Evolutionary conservation across 192 early-diverging fungal genomes (phyloP).

Genomic region (Spinellus fusiger): DNA sequence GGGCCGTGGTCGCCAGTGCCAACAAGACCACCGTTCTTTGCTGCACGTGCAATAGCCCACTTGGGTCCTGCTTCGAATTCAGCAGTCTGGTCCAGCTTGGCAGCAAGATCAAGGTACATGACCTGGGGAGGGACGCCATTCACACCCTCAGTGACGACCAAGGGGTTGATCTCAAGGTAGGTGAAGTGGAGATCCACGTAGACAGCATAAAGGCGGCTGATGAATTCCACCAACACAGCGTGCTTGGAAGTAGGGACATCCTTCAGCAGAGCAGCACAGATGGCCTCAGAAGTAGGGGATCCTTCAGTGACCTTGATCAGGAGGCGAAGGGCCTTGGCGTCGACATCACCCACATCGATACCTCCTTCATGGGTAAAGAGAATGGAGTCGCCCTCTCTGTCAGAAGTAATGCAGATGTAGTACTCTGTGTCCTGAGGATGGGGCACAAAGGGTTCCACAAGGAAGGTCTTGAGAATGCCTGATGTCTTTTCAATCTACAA

Average conservation of each 20-base stretch:
- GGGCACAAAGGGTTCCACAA: conserved; percentile 92
- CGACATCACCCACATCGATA: conserved; percentile 97
- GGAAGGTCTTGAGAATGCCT: conserved; percentile 89
- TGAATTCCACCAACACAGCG: conserved; percentile 83
- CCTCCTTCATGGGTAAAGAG: conserved; percentile 98
- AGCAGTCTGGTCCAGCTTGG: conserved; percentile 97
- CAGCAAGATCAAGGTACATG: conserved; percentile 92
- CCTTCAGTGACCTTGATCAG: conserved; percentile 73
- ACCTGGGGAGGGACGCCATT: conserved; percentile 60
- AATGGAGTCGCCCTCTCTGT: conserved; percentile 92
- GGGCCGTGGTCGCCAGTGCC: conserved; percentile 65
- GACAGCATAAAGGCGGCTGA: conserved; percentile 88
- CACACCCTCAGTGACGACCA: conserved; percentile 80
- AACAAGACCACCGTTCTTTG: conserved; percentile 43
- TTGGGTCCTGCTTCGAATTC: conserved; percentile 95
- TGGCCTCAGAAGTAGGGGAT: conserved; percentile 63
- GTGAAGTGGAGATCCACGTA: conserved; percentile 97
- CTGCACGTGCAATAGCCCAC: conserved; percentile 85
- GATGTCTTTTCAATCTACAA: conserved; percentile 72
- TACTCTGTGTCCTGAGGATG: conserved; percentile 91
- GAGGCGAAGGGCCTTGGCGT: conserved; percentile 89
- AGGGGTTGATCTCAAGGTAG: conserved; percentile 99
- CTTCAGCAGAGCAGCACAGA: conserved; percentile 62
- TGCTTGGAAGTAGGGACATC: conserved; percentile 63
- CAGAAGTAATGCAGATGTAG: conserved; percentile 95